Evolutionary conservation across 2,329 filamentous ascomycete genomes (phyloP).

Genomic region (Trichoderma citrinoviride): DNA sequence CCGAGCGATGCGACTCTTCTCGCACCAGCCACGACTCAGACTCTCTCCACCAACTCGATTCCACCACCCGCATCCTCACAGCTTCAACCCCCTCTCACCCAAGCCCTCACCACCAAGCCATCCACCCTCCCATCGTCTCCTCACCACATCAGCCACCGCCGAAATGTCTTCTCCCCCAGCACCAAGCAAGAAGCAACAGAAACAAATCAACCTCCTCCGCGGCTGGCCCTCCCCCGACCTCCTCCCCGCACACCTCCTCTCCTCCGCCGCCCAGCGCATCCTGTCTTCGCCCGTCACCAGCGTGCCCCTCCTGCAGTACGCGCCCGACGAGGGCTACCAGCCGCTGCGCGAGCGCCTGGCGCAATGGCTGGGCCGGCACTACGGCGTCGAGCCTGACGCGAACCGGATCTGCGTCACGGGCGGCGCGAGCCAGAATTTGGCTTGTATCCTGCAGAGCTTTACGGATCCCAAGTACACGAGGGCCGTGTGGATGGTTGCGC

Average conservation of each 20-base stretch:
- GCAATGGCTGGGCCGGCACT: constrained; percentile 66
- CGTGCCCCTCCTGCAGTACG: constrained; percentile 70
- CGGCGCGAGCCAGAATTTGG: constrained; percentile 80
- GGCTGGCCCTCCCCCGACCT: constrained; percentile 66
- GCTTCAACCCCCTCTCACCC: background rate
- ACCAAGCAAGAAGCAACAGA: constrained; percentile 26
- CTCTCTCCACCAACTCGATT: background rate
- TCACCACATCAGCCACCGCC: background rate
- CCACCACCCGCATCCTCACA: background rate
- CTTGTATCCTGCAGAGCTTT: constrained; percentile 73
- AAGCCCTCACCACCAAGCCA: background rate
- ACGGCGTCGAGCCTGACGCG: constrained; percentile 44
- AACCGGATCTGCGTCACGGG: constrained; percentile 77
- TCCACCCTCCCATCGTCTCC: background rate
- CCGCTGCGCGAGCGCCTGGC: constrained; percentile 68
- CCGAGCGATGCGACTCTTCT: background rate
- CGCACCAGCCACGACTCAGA: background rate
- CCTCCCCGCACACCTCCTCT: constrained; percentile 63
- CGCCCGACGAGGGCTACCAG: constrained; percentile 70
- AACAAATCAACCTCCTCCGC: constrained; percentile 61
- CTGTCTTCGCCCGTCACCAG: constrained; percentile 59
- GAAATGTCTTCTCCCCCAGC: background rate
- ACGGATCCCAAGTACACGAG: constrained; percentile 74
- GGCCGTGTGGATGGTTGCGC: constrained; percentile 76
- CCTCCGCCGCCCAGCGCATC: constrained; percentile 57